These are phyloP conservation scores for Phytophthora podocarpi DNA, from an alignment of 352 stramenopile genomes.

Conservation along the genomic window DNA sequence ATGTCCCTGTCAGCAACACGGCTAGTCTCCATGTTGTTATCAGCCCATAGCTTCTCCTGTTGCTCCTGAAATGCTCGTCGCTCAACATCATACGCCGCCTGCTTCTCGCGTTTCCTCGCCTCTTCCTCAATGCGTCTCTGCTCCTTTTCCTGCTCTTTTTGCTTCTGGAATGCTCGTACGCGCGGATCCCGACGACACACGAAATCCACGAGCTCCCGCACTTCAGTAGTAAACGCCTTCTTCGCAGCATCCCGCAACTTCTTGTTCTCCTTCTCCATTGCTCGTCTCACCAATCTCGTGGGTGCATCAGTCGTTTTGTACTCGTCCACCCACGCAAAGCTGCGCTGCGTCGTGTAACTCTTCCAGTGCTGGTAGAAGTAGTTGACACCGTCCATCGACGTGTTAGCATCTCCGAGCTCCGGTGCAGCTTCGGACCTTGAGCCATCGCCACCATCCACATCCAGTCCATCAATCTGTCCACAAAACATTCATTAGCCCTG, in stretches of 20 bases:
- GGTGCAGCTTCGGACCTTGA: conserved; percentile 36
- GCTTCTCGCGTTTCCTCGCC: conserved; percentile 56
- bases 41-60: conserved; percentile 64
- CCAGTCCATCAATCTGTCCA: conserved; percentile 71
- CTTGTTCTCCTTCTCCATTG: conserved; percentile 91
- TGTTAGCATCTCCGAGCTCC: conserved; percentile 46
- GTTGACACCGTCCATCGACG: conserved; percentile 58
- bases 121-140: conserved; percentile 56
- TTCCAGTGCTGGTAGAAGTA: conserved; percentile 85
- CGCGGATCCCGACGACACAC: conserved; percentile 79
- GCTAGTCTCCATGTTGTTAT: conserved; percentile 46
- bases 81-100: conserved; percentile 64
- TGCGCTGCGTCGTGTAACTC: conserved; percentile 73
- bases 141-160: conserved; percentile 68
- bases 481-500: not conserved
- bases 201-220: conserved; percentile 86
- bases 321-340: conserved; percentile 81
- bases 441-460: conserved; percentile 37
- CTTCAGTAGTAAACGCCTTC: conserved; percentile 78
- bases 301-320: conserved; percentile 86
- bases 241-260: conserved; percentile 81
- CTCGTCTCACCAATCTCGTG: conserved; percentile 72
- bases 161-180: conserved; percentile 67
- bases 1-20: conserved; percentile 60
- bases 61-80: conserved; percentile 73